Evolutionary conservation across 1,139 yeast species (phyloP).

Genomic region (Nematodospora anomalae): DNA sequence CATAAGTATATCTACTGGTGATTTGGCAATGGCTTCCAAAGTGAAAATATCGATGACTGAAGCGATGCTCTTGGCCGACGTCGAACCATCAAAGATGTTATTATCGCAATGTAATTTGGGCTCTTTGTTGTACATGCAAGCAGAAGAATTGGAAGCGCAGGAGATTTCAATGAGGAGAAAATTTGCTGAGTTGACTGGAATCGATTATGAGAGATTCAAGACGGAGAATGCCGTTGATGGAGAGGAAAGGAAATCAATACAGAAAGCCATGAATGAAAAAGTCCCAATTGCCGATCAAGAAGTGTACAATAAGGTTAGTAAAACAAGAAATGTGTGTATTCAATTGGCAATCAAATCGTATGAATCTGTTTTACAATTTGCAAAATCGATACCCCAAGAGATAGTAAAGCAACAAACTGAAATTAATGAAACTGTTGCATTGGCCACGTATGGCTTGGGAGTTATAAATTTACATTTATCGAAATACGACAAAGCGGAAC

Average conservation of each 20-base stretch:
- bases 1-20: conserved; percentile 65
- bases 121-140: conserved; percentile 66
- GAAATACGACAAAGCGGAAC: conserved; percentile 56
- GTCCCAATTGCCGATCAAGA: conserved; percentile 16
- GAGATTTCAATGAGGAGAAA: conserved; percentile 35
- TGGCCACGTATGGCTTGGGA: conserved; percentile 84
- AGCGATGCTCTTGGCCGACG: conserved; percentile 73
- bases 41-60: conserved; percentile 68
- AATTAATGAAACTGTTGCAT: conserved; percentile 62
- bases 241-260: conserved; percentile 6
- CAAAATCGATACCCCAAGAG: conserved; percentile 48
- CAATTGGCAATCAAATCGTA: conserved; percentile 47
- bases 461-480: conserved; percentile 66
- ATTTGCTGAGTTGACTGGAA: conserved; percentile 21
- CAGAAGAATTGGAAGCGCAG: conserved; percentile 61
- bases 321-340: conserved; percentile 41
- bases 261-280: conserved; percentile 8
- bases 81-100: conserved; percentile 62
- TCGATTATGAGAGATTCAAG: conserved; percentile 25
- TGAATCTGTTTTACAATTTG: conserved; percentile 54
- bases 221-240: conserved; percentile 7
- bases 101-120: conserved; percentile 73
- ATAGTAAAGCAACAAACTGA: conserved; percentile 20
- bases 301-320: conserved; percentile 14
- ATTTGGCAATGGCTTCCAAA: conserved; percentile 59